These are phyloP conservation scores for Coemansia sp. DNA, from an alignment of 192 early-diverging fungal species.

Conservation along the genomic window DNA sequence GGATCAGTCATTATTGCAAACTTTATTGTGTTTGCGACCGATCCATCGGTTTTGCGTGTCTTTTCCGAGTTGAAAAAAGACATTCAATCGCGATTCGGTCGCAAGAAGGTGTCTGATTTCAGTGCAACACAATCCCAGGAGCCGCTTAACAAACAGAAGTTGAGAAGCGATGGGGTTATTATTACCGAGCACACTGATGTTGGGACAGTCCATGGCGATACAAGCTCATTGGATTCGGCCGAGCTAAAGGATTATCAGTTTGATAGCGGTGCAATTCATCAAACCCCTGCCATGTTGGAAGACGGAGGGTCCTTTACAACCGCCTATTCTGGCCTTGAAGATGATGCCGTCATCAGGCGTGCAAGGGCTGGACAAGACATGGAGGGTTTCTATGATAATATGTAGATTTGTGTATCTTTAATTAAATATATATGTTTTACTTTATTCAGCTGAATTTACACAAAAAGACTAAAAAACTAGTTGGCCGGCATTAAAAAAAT, in stretches of 20 bases:
- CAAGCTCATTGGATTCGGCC: background rate
- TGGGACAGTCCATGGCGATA: background rate
- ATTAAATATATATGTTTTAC: slow-evolving; percentile 4
- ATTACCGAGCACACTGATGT: slow-evolving; percentile 3
- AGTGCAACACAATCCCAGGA: background rate
- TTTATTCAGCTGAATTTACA: slow-evolving; percentile 4
- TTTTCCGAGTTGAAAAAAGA: slow-evolving; percentile 14
- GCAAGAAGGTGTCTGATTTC: background rate
- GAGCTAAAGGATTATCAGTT: background rate
- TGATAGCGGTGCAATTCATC: background rate
- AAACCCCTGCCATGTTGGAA: slow-evolving; percentile 14
- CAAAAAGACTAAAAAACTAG: background rate
- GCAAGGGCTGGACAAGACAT: slow-evolving; percentile 14
- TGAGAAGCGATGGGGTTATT: background rate
- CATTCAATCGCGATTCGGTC: background rate
- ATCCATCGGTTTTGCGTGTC: slow-evolving; percentile 25
- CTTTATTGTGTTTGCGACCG: slow-evolving; percentile 39
- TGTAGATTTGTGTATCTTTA: background rate
- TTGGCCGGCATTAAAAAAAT: background rate
- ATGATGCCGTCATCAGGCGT: slow-evolving; percentile 25
- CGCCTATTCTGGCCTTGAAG: slow-evolving; percentile 11
- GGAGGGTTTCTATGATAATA: slow-evolving; percentile 2
- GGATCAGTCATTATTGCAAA: slow-evolving; percentile 12
- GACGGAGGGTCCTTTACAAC: slow-evolving; percentile 11
- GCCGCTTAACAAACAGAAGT: background rate